Evolutionary conservation across 805 yeast genomes (phyloP).

Genomic region (Ogataea nonfermentans): DNA sequence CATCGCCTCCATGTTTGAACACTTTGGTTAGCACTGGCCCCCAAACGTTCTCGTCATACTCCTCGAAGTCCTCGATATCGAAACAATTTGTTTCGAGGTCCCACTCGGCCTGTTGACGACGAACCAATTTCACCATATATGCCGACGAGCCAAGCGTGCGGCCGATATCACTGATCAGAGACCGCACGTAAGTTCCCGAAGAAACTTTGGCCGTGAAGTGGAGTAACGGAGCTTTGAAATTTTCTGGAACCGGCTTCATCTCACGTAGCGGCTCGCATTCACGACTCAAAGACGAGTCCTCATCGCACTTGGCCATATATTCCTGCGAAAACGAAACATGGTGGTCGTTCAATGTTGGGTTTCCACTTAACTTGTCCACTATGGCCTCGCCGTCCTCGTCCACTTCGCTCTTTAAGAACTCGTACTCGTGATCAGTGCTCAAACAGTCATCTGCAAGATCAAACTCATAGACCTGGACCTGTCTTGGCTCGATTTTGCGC

Average conservation of each 20-base stretch:
- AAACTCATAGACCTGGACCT: conserved; percentile 58
- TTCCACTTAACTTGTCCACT: conserved; percentile 37
- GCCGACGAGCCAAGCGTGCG: conserved; percentile 76
- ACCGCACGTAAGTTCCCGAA: conserved; percentile 93
- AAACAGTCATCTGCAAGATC: conserved; percentile 54
- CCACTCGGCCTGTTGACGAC: conserved; percentile 85
- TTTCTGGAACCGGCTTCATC: conserved; percentile 38
- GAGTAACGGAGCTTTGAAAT: conserved; percentile 59
- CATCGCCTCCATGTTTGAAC: conserved; percentile 43
- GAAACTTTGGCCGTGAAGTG: conserved; percentile 79
- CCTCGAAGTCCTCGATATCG: conserved; percentile 60
- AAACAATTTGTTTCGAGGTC: conserved; percentile 67
- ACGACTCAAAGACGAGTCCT: conserved; percentile 33
- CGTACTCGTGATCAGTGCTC: conserved; percentile 54
- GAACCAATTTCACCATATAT: conserved; percentile 79
- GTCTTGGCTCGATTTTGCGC: conserved; percentile 72
- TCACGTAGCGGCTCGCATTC: conserved; percentile 41
- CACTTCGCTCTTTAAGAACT: conserved; percentile 40
- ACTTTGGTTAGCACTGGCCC: conserved; percentile 58
- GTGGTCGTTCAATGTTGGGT: conserved; percentile 62
- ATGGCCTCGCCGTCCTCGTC: conserved; percentile 49
- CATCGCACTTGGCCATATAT: conserved; percentile 44
- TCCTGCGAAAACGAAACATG: conserved; percentile 58
- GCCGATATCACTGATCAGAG: conserved; percentile 86
- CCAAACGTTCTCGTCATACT: conserved; percentile 66